These are phyloP conservation scores for Asterophora lycoperdoides DNA, from an alignment of 768 basidiomycete genomes.

Conservation along the genomic window DNA sequence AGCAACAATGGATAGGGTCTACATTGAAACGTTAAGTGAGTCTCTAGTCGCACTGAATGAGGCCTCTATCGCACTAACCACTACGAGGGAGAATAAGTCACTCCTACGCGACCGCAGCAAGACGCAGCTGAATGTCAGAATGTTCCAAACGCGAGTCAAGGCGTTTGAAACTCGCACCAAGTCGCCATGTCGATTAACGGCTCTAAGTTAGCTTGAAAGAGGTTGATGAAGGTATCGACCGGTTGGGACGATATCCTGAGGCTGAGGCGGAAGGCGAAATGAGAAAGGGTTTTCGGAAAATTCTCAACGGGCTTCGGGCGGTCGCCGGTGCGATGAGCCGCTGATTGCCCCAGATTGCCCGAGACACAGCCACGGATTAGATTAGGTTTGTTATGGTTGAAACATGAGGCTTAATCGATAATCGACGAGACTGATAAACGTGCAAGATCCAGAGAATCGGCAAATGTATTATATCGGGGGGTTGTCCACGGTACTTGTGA, in stretches of 20 bases:
- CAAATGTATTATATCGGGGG: too few species aligned
- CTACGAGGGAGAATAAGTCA: constrained; percentile 38
- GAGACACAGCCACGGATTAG: neutral
- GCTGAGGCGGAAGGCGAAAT: neutral
- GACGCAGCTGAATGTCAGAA: neutral
- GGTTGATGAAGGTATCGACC: neutral
- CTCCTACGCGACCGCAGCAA: constrained; percentile 24
- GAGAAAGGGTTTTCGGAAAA: neutral
- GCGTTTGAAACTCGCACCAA: constrained; percentile 5
- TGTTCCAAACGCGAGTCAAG: too few species aligned
- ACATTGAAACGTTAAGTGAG: neutral
- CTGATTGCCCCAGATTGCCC: neutral
- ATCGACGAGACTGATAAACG: too few species aligned
- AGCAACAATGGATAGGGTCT: constrained; percentile 48
- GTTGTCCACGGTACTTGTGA: too few species aligned
- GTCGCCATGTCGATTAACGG: constrained; percentile 3
- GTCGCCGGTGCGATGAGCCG: neutral
- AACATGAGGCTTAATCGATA: too few species aligned
- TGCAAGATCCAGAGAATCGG: too few species aligned
- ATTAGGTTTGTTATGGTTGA: too few species aligned
- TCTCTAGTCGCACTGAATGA: constrained; percentile 6
- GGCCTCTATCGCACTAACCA: constrained; percentile 28
- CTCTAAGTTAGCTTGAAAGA: neutral
- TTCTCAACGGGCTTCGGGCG: neutral
- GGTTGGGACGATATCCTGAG: neutral